Base-by-base conservation (phyloP, 2,329 filamentous ascomycete genomes). In the Phialophora macrospora region DNA sequence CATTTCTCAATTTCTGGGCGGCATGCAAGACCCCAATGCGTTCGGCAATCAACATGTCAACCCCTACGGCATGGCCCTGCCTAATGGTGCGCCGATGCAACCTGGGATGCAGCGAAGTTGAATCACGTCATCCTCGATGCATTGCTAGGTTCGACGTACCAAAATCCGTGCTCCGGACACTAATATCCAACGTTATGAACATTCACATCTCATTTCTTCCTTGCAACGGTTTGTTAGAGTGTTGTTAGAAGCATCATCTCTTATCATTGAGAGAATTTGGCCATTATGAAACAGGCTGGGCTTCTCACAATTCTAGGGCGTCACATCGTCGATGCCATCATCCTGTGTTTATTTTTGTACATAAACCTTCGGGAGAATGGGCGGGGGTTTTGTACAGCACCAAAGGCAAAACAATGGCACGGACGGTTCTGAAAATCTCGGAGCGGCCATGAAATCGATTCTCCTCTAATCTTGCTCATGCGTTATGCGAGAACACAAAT, bases 21-120 rank as follows among this genome's bases (percentile, higher is more conserved):
- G 77, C 20, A 73, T 80, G 38, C 70, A 77, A 57, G 79, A 79
- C 61, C 68, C 69, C 7, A 72, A 62, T 64, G 69, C 60, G 4
- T 73, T 70, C 54, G 77, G 73, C 57, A 70, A 70, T 55, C 72
- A 68, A 28, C 78, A 80, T 22, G 74, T 75, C 22, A 78, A 80
- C 64, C 78, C 77, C 3, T 80, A 80, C 70, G 77, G 75, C 60
- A 79, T 81, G 72, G 72, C 76, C 24, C 80, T 81, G 77, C 79
- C 77, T 60, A 72, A 70, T 49, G 70, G 71, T 6, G 62, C 67
- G 14, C 62, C 63, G 17, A 70, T 72, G 69, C 72, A 73, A 63
- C 60, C 70, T 57, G 68, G 62, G 32, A 72, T 73, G 70, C 71
- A 72, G 56, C 57, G 71, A 54, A 66, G 70, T 49, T 71, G 61